Base-by-base conservation (phyloP, 352 stramenopile genomes). In the Blastocystis sp. region DNA sequence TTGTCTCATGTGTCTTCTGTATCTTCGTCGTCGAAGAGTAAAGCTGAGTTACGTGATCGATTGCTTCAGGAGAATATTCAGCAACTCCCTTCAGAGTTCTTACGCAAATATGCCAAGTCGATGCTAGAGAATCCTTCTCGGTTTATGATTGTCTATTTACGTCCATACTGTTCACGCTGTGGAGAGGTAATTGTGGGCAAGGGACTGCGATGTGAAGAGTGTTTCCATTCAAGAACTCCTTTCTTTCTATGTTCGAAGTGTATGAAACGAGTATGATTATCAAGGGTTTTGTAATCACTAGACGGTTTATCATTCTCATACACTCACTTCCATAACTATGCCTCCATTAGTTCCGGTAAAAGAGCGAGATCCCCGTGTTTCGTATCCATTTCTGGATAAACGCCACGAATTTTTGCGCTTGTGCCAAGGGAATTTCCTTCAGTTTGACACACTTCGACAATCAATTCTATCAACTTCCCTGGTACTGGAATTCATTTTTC, bases 341-440 rank as follows among this genome's bases (percentile, higher is more conserved):
- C 58, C 73, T n/a, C 11, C 35, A 22, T 54, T 84, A 1, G 30
- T 40, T 19, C 54, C 54, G 9, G 22, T 66, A 19, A n/a, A 9
- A 19, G 73, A 84, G 22, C 22, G 30, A 19, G 30, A 84, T 30
- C 73, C 73, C 2, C 24, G 7, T n/a, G 69, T 84, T 30, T 84
- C 73, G 15, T 84, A 54, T 51, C 54, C 54, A 4, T 84, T 70
- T 57, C 33, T 84, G 33, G 73, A 84, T 33, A 84, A 84, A 24
- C 73, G 73, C 6, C 73, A 84, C 27, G 73, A 84, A 30, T 84
- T 84, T 22, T 54, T 84, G 27, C 73, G 58, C 0, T 44, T 84
- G 15, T 84, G 73, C 58, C 73, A 84, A 54, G 73, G 73, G 19
- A 84, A 84, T 42, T 84, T 84, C 73, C 58, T 84, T 5, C 73